These are phyloP conservation scores for Serendipita sp. DNA, from an alignment of 768 basidiomycete species.

Conservation along the genomic window DNA sequence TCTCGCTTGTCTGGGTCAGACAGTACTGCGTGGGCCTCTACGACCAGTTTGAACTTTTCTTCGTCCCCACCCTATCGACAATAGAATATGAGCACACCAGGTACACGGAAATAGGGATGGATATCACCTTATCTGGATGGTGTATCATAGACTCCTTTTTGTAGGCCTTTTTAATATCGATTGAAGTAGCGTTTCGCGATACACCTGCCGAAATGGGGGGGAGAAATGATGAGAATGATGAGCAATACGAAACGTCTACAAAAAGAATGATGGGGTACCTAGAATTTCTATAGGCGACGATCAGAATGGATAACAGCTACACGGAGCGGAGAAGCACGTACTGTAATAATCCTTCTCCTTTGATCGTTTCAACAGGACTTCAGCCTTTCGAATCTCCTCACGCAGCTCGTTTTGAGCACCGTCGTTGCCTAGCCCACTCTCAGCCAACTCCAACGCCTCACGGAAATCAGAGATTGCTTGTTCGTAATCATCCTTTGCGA, in stretches of 20 bases:
- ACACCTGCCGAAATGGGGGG: constrained; percentile 20
- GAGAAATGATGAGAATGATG: too few relatives aligned
- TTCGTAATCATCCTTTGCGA: constrained; percentile 62
- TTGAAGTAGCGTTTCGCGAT: constrained; percentile 40
- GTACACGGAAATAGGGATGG: not conserved
- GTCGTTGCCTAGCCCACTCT: constrained; percentile 40
- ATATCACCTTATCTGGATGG: constrained; percentile 22
- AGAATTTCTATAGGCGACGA: not conserved
- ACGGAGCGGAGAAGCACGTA: not conserved
- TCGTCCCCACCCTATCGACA: constrained; percentile 67
- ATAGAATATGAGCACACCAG: not conserved
- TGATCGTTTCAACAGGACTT: constrained; percentile 65
- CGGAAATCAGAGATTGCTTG: constrained; percentile 59
- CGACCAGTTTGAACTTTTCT: constrained; percentile 86
- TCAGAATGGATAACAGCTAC: not conserved
- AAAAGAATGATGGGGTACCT: not conserved
- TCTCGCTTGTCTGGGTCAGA: constrained; percentile 57
- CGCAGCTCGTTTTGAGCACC: constrained; percentile 37
- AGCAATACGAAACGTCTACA: not conserved
- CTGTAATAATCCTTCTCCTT: constrained; percentile 82
- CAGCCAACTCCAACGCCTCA: constrained; percentile 56
- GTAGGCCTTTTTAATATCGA: constrained; percentile 84
- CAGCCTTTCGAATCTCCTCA: constrained; percentile 61
- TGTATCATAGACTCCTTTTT: constrained; percentile 51
- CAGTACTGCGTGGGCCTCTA: constrained; percentile 65